Evolutionary conservation across 2,329 filamentous ascomycete species (phyloP), one percentile per base, ranked within the genome.

Genomic region (Aurifilum marmelostoma): DNA sequence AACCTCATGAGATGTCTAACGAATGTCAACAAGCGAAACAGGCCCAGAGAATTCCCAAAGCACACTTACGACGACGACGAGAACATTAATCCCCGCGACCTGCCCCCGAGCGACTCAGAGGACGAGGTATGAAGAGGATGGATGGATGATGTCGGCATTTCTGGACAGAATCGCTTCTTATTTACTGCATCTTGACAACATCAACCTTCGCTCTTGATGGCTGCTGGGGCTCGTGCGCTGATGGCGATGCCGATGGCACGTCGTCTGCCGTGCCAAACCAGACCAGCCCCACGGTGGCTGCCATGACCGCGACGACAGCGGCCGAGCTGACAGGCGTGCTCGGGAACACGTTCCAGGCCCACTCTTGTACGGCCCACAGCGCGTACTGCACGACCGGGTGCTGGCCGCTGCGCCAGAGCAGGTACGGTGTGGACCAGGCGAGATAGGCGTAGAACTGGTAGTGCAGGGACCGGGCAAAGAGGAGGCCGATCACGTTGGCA

Each of bases 401-500:
- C 70, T 89, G 82, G 1, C 90, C 89, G 67, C 90, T 88, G 75
- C 88, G 88, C 93, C 94, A 97, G 65, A 97, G 86, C 72, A 97
- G 83, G 78, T 92, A 97, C 0, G 94, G 94, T 8, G 92, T 93
- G 18, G 91, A 87, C 94, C 94, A 97, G 37, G 92, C 92, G 70
- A 97, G 87, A 83, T 97, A 97, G 60, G 92, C 89, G 80, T 94
- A 97, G 83, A 97, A 97, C 77, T 97, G 94, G 83, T 97, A 97
- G 82, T 97, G 94, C 74, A 97, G 85, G 67, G 91, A 95, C 69
- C 94, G 86, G 34, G 94, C 94, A 77, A 93, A 97, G 61, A 97
- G 85, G 80, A 97, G 85, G 50, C 94, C 94, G 68, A 97, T 87
- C 39, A 89, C 83, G 73, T 94, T 91, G 72, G 93, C 91, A 14